Base-by-base conservation (phyloP, 139 green algal genomes). In the Pleodorina starrii region DNA sequence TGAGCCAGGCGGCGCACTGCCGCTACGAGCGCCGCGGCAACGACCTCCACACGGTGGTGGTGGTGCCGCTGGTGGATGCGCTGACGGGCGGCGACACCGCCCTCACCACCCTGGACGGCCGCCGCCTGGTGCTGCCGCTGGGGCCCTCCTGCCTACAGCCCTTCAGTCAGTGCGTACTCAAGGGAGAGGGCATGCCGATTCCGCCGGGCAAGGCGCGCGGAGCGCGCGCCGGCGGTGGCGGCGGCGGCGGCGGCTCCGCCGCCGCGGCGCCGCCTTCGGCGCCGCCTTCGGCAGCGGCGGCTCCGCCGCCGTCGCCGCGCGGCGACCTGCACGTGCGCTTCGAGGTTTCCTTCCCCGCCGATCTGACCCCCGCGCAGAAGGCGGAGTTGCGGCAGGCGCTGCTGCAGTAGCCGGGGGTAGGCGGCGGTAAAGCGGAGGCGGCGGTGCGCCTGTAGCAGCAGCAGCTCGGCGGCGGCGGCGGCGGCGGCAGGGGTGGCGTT, bases 241-340 rank as follows among this genome's bases (percentile, higher is more conserved):
- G 54, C 5, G 5, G 38, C 38, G 40, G 32, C 43, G 42, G 63
- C 63, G 63, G 63, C 5, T 21, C n/a, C 29, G 73, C 9, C 2
- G 40, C 25, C 21, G 51, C 79, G 14, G 35, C 48, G 32, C 17
- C 38, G 25, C 54, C 51, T 17, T 35, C 79, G 11, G 25, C 50
- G 57, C 5, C 57, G 11, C 25, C 21, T n/a, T n/a, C 38, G 25
- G 79, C 51, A 29, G 57, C 79, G 11, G 25, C 50, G 57, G 23
- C 57, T 35, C 25, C 21, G 25, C 38, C 21, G 44, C 44, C 27
- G 5, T 29, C 43, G 44, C 25, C 29, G 46, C 85, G 66, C 23
- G 89, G 89, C 5, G 78, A 85, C 7, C 57, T 92, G 84, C 84
- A 90, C 48, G 84, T 92, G 21, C 85, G 54, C 2, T 90, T 92